Conservation (phyloP, 2,329 filamentous ascomycete genomes). For the Fusarium transvaalense region DNA sequence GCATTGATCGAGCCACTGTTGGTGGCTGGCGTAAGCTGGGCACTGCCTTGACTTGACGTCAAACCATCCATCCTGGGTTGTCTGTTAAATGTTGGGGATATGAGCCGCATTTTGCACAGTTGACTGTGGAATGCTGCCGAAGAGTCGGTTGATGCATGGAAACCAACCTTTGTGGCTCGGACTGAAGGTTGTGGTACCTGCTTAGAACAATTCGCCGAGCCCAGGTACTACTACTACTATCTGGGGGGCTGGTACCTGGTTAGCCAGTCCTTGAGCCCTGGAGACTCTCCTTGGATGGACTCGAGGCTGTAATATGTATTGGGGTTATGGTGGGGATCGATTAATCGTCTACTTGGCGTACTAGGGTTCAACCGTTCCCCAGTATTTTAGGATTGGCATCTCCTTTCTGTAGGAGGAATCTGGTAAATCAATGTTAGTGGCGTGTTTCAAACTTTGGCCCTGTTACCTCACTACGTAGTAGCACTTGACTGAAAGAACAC, state of each 20-base stretch:
- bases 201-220: slow-evolving; percentile 11
- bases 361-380: slow-evolving; percentile 32
- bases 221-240: not conserved
- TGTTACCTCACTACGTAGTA: slow-evolving; percentile 1
- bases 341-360: slow-evolving; percentile 16
- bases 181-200: slow-evolving; percentile 7
- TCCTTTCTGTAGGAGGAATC: slow-evolving; percentile 26
- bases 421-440: slow-evolving; percentile 17
- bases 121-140: slow-evolving; percentile 10
- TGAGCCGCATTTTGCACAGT: slow-evolving; percentile 21
- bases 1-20: slow-evolving; percentile 20
- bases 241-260: not conserved
- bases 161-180: slow-evolving; percentile 10
- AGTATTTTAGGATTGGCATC: slow-evolving; percentile 41
- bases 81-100: slow-evolving; percentile 42
- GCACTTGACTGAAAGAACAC: not conserved
- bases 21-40: slow-evolving; percentile 36
- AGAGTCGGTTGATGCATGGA: slow-evolving; percentile 11
- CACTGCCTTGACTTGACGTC: slow-evolving; percentile 39
- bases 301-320: slow-evolving; percentile 20
- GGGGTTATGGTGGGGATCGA: slow-evolving; percentile 28
- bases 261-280: not conserved
- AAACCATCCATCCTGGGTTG: slow-evolving; percentile 16
- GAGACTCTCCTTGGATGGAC: slow-evolving; percentile 12
- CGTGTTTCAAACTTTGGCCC: slow-evolving; percentile 26